Base-by-base conservation (phyloP, 345 rosid genomes). In the Eucalyptus caleyi region DNA sequence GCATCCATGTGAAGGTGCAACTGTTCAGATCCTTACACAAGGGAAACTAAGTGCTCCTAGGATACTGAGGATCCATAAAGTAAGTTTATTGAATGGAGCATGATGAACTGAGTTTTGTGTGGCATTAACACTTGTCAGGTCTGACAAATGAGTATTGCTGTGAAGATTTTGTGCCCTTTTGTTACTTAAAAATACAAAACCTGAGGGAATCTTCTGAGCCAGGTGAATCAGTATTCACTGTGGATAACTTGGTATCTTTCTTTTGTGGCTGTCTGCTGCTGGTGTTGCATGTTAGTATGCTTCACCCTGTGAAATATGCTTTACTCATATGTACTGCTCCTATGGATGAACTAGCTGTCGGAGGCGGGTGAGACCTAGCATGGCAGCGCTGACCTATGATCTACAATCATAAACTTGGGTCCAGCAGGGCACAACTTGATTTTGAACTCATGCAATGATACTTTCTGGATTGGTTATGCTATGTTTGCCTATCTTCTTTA, bases 31-130 rank as follows among this genome's bases (percentile, higher is more conserved):
- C 88, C 95, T 95, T 90, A 96, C 99, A 34, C 98, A 96, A 90
- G 99, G 99, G 93, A 98, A 98, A 92, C 94, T 98, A 69, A 98
- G 98, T 93, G 99, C 99, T 80, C 99, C 99, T 80, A 95, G 99
- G 82, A 98, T 98, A 93, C 92, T 98, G 94, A 96, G 99, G 93
- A 95, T 97, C 92, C 98, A 96, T 91, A 98, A 98, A 95, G 99
- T 98, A 91, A 92, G 93, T 85, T 87, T 81, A n/a, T 51, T 15
- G 30, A 47, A 27, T 34, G 85, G 87, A 89, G 47, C 85, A 40
- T 40, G 85, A 77, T 77, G 85, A 72, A 40, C 30, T 77, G 26
- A 37, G 47, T 77, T 77, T 21, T 77, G 85, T 77, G 85, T 77
- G 24, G 47, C 85, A 77, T 77, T 77, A 77, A 77, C 47, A 77